These are phyloP conservation scores for Salisapilia sapeloensis DNA, from an alignment of 352 stramenopile genomes.

Conservation along the genomic window DNA sequence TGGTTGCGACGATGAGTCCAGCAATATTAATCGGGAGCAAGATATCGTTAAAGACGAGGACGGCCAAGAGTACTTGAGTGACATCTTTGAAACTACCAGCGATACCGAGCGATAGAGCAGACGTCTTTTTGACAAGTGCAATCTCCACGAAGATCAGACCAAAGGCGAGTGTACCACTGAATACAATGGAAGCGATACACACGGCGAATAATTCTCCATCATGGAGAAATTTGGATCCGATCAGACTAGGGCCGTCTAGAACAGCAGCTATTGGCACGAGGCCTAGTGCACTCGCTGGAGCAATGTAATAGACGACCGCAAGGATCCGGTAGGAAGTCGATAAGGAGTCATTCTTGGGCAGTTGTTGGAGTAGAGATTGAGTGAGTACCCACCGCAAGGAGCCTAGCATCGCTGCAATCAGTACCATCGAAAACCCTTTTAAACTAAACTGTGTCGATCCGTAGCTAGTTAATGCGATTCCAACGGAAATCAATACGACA, in stretches of 20 bases:
- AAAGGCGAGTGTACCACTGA: conserved; percentile 51
- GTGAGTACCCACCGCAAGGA: conserved; percentile 69
- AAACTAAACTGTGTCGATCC: conserved; percentile 58
- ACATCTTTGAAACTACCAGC: conserved; percentile 71
- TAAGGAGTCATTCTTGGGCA: conserved; percentile 17
- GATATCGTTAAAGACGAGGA: conserved; percentile 58
- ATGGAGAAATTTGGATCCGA: conserved; percentile 35
- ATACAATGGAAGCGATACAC: conserved; percentile 43
- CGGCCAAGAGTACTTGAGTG: conserved; percentile 55
- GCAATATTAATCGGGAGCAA: conserved; percentile 43
- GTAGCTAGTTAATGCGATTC: conserved; percentile 57
- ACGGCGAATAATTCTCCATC: conserved; percentile 24
- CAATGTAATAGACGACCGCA: conserved; percentile 73
- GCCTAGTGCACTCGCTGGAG: conserved; percentile 42
- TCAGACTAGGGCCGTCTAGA: conserved; percentile 24
- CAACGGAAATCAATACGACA: conserved; percentile 49
- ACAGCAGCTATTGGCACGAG: conserved; percentile 50
- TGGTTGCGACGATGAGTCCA: conserved; percentile 48
- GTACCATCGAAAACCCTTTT: conserved; percentile 49
- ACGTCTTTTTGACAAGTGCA: conserved; percentile 66
- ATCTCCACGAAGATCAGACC: conserved; percentile 74
- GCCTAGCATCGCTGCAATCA: conserved; percentile 47
- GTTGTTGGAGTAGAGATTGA: conserved; percentile 56
- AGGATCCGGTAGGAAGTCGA: conserved; percentile 55
- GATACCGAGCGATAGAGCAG: conserved; percentile 59